These are phyloP conservation scores for Colletotrichum sp. DNA, from an alignment of 2,329 filamentous ascomycete genomes.

Conservation along the genomic window DNA sequence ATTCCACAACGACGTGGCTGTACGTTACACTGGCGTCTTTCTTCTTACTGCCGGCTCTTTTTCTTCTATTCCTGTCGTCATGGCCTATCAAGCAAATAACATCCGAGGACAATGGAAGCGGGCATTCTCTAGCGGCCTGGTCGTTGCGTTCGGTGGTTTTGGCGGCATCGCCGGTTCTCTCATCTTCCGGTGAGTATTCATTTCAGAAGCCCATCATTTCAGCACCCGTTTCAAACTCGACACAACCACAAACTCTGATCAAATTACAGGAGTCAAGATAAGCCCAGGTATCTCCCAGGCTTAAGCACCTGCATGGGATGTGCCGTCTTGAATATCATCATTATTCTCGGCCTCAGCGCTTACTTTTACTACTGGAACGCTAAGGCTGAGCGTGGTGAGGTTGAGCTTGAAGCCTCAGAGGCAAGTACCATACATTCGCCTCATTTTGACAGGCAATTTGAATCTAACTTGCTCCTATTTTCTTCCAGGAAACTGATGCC, in stretches of 20 bases:
- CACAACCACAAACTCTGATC: neutral
- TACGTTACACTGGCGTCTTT: constrained; percentile 73
- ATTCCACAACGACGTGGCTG: constrained; percentile 52
- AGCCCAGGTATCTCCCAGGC: constrained; percentile 4
- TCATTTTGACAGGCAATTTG: neutral
- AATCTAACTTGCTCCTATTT: neutral
- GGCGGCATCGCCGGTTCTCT: constrained; percentile 21
- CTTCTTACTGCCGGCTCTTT: constrained; percentile 37
- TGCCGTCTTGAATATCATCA: constrained; percentile 1
- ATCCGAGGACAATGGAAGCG: constrained; percentile 24
- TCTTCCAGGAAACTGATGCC: neutral
- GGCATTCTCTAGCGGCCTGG: constrained; percentile 19
- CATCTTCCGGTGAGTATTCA: constrained; percentile 15
- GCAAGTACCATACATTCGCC: neutral
- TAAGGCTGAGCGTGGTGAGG: neutral
- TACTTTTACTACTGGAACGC: constrained; percentile 10
- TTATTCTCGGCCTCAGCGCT: neutral
- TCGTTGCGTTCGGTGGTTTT: constrained; percentile 19
- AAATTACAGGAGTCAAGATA: neutral
- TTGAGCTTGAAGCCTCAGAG: constrained; percentile 15
- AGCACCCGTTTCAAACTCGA: neutral
- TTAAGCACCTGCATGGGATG: constrained; percentile 7
- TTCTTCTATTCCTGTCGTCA: constrained; percentile 6
- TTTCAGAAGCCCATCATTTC: neutral
- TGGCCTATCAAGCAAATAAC: constrained; percentile 22